Percentiles rank a stretch among this genome's conserved stretches.
phyloP scores from a whole-genome alignment of 306 rosid genomes.

The Cucurbita maxima region DNA sequence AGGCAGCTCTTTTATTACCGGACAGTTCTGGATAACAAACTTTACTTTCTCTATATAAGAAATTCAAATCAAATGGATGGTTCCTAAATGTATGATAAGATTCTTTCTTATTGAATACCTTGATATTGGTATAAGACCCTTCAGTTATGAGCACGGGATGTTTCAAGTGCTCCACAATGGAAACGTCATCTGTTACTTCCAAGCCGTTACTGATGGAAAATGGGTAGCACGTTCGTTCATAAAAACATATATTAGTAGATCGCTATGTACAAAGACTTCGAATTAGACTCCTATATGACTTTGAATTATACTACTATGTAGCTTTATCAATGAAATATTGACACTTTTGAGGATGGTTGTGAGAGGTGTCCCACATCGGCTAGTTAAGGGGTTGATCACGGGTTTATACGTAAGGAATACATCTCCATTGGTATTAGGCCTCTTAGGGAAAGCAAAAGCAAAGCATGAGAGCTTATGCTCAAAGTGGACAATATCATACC shows the following conservation, averaged over 20 bases:
- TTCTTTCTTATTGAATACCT: conserved; percentile 27
- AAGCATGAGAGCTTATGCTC: no score
- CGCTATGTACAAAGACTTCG: not conserved
- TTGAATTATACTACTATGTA: no score
- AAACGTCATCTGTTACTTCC: conserved; percentile 93
- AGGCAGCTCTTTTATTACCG: not conserved
- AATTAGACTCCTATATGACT: not conserved
- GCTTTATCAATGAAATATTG: not conserved
- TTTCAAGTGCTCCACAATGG: conserved; percentile 74
- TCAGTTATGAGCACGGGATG: conserved; percentile 77
- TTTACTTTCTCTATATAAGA: not conserved
- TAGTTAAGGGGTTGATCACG: no score
- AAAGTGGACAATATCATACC: no score
- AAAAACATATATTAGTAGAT: not conserved
- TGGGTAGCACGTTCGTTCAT: not conserved
- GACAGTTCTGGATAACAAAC: not conserved
- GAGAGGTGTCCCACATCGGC: no score
- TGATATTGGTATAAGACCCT: conserved; percentile 93
- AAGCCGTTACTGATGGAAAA: conserved; percentile 51
- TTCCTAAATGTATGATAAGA: not conserved
- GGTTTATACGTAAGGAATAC: no score
- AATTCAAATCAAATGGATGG: not conserved
- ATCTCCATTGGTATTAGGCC: no score
- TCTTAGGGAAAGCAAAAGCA: no score
- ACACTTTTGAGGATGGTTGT: no score